These are phyloP conservation scores for Alternaria hordeiaustralica DNA, from an alignment of 2,329 filamentous ascomycete species.

Conservation along the genomic window DNA sequence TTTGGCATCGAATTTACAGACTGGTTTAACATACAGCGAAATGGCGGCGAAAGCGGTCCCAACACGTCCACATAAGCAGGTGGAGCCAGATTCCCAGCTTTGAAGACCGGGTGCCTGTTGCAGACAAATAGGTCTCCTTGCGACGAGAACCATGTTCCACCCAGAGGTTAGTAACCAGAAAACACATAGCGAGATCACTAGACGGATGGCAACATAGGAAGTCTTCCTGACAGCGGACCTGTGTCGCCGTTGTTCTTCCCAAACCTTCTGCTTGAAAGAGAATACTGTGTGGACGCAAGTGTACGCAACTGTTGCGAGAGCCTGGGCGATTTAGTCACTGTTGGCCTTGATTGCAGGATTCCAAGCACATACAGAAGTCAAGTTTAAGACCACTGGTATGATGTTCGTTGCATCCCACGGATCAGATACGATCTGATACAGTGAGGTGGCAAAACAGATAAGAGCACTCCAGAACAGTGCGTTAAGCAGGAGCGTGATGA, in stretches of 20 bases:
- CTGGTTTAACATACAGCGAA: constrained; percentile 35
- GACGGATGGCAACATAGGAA: constrained; percentile 42
- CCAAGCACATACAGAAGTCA: constrained; percentile 37
- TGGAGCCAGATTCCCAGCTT: constrained; percentile 43
- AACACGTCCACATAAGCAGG: constrained; percentile 39
- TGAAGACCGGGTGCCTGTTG: constrained; percentile 23
- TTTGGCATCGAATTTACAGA: background rate
- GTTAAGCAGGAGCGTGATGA: constrained; percentile 45
- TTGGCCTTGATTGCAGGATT: background rate
- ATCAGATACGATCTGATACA: constrained; percentile 40
- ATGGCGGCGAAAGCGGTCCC: constrained; percentile 42
- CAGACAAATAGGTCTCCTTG: constrained; percentile 45
- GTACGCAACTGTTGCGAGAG: constrained; percentile 43
- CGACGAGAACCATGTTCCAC: constrained; percentile 50
- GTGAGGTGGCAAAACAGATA: constrained; percentile 30
- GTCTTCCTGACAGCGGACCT: constrained; percentile 35
- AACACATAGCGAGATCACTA: constrained; percentile 40
- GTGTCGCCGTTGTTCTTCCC: constrained; percentile 33
- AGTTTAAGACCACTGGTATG: constrained; percentile 40
- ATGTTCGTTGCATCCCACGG: constrained; percentile 37
- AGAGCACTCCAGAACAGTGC: constrained; percentile 45
- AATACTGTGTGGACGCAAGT: constrained; percentile 44
- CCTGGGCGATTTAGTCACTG: constrained; percentile 25
- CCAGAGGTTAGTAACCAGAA: constrained; percentile 48
- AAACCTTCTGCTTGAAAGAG: constrained; percentile 40